Base-by-base conservation (phyloP, 83 land plant genomes). In the Picea abies region DNA sequence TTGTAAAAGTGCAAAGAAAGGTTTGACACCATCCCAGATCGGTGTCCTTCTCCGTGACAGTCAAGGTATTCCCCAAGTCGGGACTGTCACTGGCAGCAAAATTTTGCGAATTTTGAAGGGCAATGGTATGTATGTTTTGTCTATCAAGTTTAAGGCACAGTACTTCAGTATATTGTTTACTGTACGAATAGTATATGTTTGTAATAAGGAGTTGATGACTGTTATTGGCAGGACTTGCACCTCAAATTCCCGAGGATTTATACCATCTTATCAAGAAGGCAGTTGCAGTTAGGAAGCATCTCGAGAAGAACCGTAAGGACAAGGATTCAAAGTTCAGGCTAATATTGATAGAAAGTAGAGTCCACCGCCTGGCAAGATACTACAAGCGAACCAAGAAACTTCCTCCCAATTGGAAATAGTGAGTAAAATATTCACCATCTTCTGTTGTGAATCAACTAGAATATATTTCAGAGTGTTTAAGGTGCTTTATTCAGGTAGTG, bases 361-460 rank as follows among this genome's bases (percentile, higher is more conserved):
- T 92, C 58, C 94, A 92, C 71, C 85, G 94, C 56, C 83, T 92
- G 47, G 95, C 93, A 20, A 88, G 95, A 66, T 93, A 93, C 87
- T 91, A 91, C 89, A 93, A 93, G 93, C 80, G 87, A 75, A 91
- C 93, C 76, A 93, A 93, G 88, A 91, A 93, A 87, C 89, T 91
- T 44, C 92, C 93, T 1, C 95, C 95, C 16, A 89, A 81, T 86
- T 93, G 93, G 93, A 93, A 93, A 81, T 93, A 93, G 94, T 92
- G 81, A 90, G 93, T 61, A 56, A 56, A 12, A 12, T 11, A 56
- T 56, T 56, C 60, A 56, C 60, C 60, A 56, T 56, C 15, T 56
- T 56, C 15, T 56, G 14, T 52, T 12, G 15, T 56, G 15, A 12
- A 56, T 12, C 49, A 56, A 56, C 15, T 2, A 3, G 15, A 56